Percentiles rank a stretch among this genome's conserved stretches.
phyloP scores from a whole-genome alignment of 2,329 filamentous ascomycete genomes.

The Hypoxylon sp. region DNA sequence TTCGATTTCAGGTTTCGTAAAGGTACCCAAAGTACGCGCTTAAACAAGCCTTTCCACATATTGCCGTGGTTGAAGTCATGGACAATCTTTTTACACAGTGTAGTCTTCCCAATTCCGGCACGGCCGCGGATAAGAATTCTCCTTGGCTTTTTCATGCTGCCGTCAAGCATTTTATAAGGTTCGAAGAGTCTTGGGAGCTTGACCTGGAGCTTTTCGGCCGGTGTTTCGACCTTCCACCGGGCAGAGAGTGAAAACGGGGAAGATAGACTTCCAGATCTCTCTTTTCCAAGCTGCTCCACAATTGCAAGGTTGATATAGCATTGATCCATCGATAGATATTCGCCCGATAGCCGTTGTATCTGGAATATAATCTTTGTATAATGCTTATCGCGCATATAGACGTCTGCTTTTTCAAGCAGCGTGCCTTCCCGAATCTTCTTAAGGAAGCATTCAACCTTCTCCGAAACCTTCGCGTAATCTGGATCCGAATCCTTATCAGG shows the following conservation, averaged over 20 bases:
- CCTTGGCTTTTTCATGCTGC: neutral
- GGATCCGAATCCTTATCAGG: neutral
- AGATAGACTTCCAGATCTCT: neutral
- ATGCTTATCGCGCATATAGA: neutral
- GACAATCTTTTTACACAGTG: constrained; percentile 10
- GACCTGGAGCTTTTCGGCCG: neutral
- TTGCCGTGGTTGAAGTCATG: constrained; percentile 2
- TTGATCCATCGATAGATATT: neutral
- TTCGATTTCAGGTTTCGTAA: neutral
- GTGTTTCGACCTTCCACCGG: neutral
- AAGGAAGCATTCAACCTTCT: neutral
- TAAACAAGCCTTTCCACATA: constrained; percentile 3
- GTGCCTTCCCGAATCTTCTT: neutral
- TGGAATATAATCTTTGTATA: neutral
- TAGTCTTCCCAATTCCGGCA: constrained; percentile 8
- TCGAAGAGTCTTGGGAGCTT: neutral
- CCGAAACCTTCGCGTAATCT: neutral
- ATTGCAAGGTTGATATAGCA: constrained; percentile 17
- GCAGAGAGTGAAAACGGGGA: constrained; percentile 2
- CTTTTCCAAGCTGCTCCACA: neutral
- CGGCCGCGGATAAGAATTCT: constrained; percentile 11
- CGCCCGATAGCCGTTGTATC: constrained; percentile 1
- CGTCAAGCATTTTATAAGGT: neutral
- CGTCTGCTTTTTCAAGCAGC: neutral
- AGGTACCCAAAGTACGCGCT: constrained; percentile 6